A percentile compares a stretch with the other conserved stretches of the same genome.
Evolutionary conservation across 164 flowering plant species (phyloP).

Genomic region (Magnolia changhungtana): DNA sequence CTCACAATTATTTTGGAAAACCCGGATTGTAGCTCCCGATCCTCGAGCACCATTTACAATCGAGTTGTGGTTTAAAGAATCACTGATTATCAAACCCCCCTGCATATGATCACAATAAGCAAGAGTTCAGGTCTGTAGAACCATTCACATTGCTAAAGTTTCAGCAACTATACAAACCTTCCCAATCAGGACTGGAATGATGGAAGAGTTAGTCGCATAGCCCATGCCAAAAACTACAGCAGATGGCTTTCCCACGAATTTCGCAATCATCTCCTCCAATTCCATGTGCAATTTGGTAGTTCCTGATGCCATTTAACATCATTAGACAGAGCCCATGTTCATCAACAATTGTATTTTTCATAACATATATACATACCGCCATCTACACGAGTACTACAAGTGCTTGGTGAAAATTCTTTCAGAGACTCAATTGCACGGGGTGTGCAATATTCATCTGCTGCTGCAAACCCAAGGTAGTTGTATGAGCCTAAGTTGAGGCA

Average conservation of each 20-base stretch:
- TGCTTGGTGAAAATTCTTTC: constrained; percentile 74
- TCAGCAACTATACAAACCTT: constrained; percentile 47
- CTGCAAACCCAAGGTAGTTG: constrained; percentile 94
- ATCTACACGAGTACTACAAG: constrained; percentile 87
- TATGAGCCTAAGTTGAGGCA: constrained; percentile 97
- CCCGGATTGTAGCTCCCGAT: constrained; percentile 86
- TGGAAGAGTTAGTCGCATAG: constrained; percentile 87
- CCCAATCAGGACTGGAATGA: constrained; percentile 80
- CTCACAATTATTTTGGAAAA: constrained; percentile 95
- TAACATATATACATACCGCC: constrained; percentile 52
- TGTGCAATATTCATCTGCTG: constrained; percentile 94
- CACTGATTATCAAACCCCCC: constrained; percentile 93
- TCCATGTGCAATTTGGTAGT: constrained; percentile 69
- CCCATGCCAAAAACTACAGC: constrained; percentile 94
- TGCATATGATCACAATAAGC: constrained; percentile 24
- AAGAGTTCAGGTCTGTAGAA: not conserved
- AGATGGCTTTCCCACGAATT: constrained; percentile 84
- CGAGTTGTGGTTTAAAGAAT: constrained; percentile 92
- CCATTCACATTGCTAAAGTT: not conserved
- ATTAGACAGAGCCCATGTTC: constrained; percentile 12
- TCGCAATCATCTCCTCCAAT: constrained; percentile 79
- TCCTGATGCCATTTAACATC: constrained; percentile 40
- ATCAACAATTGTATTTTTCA: not conserved
- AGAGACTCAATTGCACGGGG: constrained; percentile 82
- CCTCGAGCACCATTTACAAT: constrained; percentile 99